These are phyloP conservation scores for Hygrophorus russula DNA, from an alignment of 768 basidiomycete species.

Conservation along the genomic window DNA sequence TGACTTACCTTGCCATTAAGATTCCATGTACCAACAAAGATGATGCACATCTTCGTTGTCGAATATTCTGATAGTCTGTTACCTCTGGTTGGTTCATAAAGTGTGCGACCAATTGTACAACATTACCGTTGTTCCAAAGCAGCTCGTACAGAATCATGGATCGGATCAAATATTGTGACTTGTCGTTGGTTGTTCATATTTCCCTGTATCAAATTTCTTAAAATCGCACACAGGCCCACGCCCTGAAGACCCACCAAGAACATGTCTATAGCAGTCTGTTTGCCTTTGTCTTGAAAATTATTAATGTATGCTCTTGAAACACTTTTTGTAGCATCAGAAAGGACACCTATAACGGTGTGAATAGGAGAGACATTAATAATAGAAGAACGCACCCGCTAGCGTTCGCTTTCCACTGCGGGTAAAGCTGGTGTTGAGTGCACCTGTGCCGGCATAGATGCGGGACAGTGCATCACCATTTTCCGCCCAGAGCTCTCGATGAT, in stretches of 20 bases:
- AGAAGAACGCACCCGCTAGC: slow-evolving; percentile 48
- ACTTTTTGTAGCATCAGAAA: slow-evolving; percentile 96
- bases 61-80: slow-evolving; percentile 77
- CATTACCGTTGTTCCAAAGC: slow-evolving; percentile 58
- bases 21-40: slow-evolving; percentile 95
- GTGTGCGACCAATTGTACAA: neutral
- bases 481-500: slow-evolving; percentile 93
- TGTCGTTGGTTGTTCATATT: slow-evolving; percentile 82
- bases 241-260: slow-evolving; percentile 54
- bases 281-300: slow-evolving; percentile 92
- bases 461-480: slow-evolving; percentile 92
- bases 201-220: slow-evolving; percentile 41
- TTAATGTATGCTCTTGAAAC: slow-evolving; percentile 95
- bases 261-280: slow-evolving; percentile 92
- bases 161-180: slow-evolving; percentile 88
- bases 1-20: slow-evolving; percentile 72
- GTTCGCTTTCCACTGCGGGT: slow-evolving; percentile 93
- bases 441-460: slow-evolving; percentile 89
- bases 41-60: slow-evolving; percentile 49
- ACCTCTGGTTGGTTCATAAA: neutral
- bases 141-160: slow-evolving; percentile 76
- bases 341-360: slow-evolving; percentile 41
- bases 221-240: neutral
- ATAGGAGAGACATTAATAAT: slow-evolving; percentile 3
- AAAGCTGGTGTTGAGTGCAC: slow-evolving; percentile 91